Percentiles rank a stretch among this genome's conserved stretches.
Conservation (phyloP, 176 grass and related monocot species). For the Aechmea fasciata region DNA sequence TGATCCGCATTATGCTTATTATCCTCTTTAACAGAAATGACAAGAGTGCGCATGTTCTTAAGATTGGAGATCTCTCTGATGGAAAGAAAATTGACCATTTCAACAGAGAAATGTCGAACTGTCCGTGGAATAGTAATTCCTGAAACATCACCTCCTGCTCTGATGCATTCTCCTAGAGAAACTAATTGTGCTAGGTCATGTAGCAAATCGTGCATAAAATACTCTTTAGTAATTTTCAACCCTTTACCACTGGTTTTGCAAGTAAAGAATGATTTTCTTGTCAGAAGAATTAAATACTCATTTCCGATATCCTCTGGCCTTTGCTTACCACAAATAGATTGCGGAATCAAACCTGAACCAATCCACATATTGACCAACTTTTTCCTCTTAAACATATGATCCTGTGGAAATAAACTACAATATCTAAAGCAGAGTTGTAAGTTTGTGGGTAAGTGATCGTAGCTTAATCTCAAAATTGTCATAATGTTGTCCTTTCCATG, state of each 20-base stretch:
- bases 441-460: conserved; percentile 15
- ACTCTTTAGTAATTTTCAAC: not conserved
- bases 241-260: not conserved
- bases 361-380: conserved; percentile 16
- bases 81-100: not conserved
- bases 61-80: not conserved
- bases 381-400: not conserved
- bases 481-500: conserved; percentile 7
- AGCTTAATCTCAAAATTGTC: conserved; percentile 22
- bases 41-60: not conserved
- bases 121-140: not conserved
- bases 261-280: conserved; percentile 19
- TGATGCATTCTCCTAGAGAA: conserved; percentile 19
- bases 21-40: not conserved
- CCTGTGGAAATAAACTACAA: conserved; percentile 18
- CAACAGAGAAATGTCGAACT: not conserved
- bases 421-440: conserved; percentile 26
- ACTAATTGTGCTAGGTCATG: conserved; percentile 18
- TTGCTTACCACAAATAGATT: not conserved
- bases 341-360: conserved; percentile 8
- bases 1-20: not conserved
- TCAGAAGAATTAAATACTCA: conserved; percentile 2
- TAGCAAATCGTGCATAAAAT: conserved; percentile 21
- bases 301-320: conserved; percentile 12
- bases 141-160: not conserved